phyloP scores from a whole-genome alignment of 495 filamentous ascomycete genomes.

The Penicillium mononematosum region DNA sequence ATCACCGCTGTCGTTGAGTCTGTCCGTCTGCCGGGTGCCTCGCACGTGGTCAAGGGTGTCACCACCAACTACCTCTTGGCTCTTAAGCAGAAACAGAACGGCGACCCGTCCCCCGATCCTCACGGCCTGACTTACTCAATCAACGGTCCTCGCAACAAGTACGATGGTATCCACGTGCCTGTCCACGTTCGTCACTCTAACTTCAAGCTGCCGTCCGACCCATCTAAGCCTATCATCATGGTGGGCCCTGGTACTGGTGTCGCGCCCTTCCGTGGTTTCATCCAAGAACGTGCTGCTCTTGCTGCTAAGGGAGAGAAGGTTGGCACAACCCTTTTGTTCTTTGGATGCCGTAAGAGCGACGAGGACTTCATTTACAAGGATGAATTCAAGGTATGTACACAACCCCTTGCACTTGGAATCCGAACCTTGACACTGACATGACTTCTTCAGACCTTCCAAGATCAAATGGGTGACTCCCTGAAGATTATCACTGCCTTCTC shows the following conservation, averaged over 20 bases:
- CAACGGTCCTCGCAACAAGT: constrained; percentile 90
- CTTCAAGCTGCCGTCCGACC: constrained; percentile 97
- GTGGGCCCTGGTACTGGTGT: constrained; percentile 96
- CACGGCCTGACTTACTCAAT: constrained; percentile 89
- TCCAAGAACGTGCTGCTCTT: constrained; percentile 86
- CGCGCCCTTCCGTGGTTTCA: constrained; percentile 91
- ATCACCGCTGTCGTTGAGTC: constrained; percentile 95
- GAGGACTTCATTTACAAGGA: constrained; percentile 93
- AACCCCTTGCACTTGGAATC: background rate
- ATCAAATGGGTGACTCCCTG: constrained; percentile 81
- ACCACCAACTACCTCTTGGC: constrained; percentile 97
- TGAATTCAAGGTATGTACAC: constrained; percentile 82
- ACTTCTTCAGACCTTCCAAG: constrained; percentile 66
- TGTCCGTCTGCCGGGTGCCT: constrained; percentile 69
- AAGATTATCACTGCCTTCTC: constrained; percentile 92
- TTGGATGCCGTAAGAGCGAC: constrained; percentile 77
- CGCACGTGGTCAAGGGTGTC: constrained; percentile 86
- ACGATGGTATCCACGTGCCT: constrained; percentile 92
- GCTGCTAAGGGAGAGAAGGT: constrained; percentile 79
- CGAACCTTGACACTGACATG: constrained; percentile 14
- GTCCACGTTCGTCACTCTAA: constrained; percentile 98
- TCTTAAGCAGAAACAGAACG: constrained; percentile 95
- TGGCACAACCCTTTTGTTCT: constrained; percentile 89
- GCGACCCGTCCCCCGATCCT: constrained; percentile 78
- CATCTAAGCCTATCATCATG: constrained; percentile 90